Evolutionary conservation across 257 asterid genomes (phyloP), one percentile per base, ranked within the genome.

Genomic region (Vinca minor): DNA sequence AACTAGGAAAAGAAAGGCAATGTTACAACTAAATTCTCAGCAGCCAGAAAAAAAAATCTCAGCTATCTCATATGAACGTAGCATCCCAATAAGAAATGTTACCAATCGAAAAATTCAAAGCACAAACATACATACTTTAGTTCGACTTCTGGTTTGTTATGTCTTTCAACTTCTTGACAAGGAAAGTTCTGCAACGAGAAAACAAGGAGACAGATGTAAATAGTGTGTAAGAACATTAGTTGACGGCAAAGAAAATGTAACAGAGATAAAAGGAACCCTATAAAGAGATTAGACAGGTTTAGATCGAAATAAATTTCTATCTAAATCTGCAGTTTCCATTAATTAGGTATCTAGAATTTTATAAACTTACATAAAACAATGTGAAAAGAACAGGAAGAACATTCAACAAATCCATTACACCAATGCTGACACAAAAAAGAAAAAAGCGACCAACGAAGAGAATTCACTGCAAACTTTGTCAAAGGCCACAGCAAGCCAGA

Each of bases 161-260:
- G 98, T 82, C 98, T 84, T 76, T 92, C 98, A 72, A 92, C 98
- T 82, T 92, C 98, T 73, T 92, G 98, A 67, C 98, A 92, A 28
- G 98, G 98, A 73, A 92, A 92, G 81, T 92, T 92, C 98, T 92
- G 86, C 79, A 76, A 69, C 74, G 72, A 79, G 71, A 63, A 50
- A 66, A 56, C 71, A 73, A 60, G 29, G 34, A 52, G 67, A 32
- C 39, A 36, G 7, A n/a, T n/a, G n/a, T n/a, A n/a, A n/a, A n/a
- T n/a, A n/a, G n/a, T n/a, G n/a, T n/a, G n/a, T n/a, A n/a, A n/a
- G n/a, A 54, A 17, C 34, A 47, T n/a, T 59, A 32, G n/a, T n/a
- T n/a, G n/a, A n/a, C n/a, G n/a, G n/a, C n/a, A n/a, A n/a, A n/a
- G 20, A 32, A 59, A 50, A 59, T 23, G 28, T 14, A 25, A 28